A percentile compares a stretch with the other conserved stretches of the same genome.
These are phyloP conservation scores for Austroboletus festivus DNA, from an alignment of 768 basidiomycete species.

Conservation along the genomic window DNA sequence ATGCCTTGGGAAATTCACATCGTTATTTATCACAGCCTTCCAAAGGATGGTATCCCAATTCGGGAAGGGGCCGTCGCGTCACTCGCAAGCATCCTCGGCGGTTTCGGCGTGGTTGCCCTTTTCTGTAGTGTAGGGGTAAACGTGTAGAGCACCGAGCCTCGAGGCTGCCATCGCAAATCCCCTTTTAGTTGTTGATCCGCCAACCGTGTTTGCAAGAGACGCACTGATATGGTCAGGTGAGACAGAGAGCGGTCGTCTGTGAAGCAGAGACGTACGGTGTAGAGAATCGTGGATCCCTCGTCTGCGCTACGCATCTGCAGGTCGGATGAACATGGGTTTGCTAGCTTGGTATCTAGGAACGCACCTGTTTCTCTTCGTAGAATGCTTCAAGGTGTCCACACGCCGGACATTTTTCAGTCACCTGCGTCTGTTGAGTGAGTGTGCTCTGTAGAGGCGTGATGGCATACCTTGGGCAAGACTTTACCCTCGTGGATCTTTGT, in stretches of 20 bases:
- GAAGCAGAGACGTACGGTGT: conserved; percentile 67
- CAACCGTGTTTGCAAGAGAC: conserved; percentile 74
- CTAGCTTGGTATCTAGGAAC: conserved; percentile 9
- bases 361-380: conserved; percentile 85
- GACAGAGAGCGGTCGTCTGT: neutral
- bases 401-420: conserved; percentile 83
- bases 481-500: conserved; percentile 73
- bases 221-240: conserved; percentile 47
- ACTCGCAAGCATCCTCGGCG: conserved; percentile 74
- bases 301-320: conserved; percentile 81
- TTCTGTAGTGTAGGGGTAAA: conserved; percentile 45
- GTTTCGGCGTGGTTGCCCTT: conserved; percentile 85
- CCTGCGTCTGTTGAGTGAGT: conserved; percentile 41
- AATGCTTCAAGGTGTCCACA: conserved; percentile 85
- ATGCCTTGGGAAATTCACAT: no score
- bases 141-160: conserved; percentile 18
- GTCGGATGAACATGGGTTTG: neutral
- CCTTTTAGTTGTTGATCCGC: conserved; percentile 70
- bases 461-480: conserved; percentile 62
- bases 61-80: conserved; percentile 70
- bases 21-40: conserved; percentile 50
- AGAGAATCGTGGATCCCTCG: conserved; percentile 92
- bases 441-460: conserved; percentile 28
- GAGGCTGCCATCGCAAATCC: conserved; percentile 4
- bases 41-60: conserved; percentile 63